Percentiles rank a stretch among this genome's conserved stretches.
phyloP scores from a whole-genome alignment of 2,329 filamentous ascomycete genomes.

The Colletotrichum kahawae region DNA sequence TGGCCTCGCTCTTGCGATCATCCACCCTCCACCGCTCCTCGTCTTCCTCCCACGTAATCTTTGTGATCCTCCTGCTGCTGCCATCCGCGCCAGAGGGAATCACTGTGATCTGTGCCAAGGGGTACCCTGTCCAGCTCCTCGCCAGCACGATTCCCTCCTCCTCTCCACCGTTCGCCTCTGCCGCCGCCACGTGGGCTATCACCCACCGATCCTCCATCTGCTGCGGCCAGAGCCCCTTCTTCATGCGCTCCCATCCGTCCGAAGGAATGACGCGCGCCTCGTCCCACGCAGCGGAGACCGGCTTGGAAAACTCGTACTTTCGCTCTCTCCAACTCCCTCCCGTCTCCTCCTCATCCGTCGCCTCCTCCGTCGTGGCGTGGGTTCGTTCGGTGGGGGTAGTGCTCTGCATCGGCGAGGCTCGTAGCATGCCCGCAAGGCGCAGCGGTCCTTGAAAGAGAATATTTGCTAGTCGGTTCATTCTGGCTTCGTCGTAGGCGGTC shows the following conservation, averaged over 20 bases:
- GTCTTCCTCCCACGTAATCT: neutral
- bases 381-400: neutral
- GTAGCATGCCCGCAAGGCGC: neutral
- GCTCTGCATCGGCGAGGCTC: neutral
- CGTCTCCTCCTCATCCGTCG: neutral
- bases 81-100: neutral
- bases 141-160: neutral
- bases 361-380: neutral
- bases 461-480: neutral
- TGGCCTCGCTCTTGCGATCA: neutral
- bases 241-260: neutral
- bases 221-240: neutral
- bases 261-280: neutral
- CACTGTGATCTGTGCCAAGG: neutral
- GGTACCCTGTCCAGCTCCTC: neutral
- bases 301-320: neutral
- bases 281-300: neutral
- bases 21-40: neutral
- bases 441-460: neutral
- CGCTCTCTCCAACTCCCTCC: neutral
- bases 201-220: conserved; percentile 2
- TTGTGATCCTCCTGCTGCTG: neutral
- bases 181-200: neutral
- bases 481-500: neutral
- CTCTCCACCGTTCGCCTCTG: neutral